These are phyloP conservation scores for Xylaria hypoxylon DNA, from an alignment of 2,329 filamentous ascomycete genomes.

Conservation along the genomic window DNA sequence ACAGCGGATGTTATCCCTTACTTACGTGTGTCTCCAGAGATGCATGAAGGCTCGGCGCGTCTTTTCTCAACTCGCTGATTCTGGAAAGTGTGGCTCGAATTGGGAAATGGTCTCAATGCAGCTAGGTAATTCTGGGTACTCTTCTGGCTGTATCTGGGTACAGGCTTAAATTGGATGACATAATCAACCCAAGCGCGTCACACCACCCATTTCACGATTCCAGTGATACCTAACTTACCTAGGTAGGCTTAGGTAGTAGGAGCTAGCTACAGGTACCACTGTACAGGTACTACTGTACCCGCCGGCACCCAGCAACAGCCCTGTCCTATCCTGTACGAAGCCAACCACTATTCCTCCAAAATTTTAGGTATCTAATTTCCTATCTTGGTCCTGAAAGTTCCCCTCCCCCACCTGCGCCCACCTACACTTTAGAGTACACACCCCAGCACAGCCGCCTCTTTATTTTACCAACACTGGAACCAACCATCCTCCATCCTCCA, in stretches of 20 bases:
- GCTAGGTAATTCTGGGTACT: too few species aligned
- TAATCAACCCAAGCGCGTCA: slow-evolving; percentile 15
- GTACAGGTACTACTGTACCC: slow-evolving; percentile 3
- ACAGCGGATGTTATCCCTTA: background rate
- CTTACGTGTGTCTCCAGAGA: background rate
- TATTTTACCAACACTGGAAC: slow-evolving; percentile 32
- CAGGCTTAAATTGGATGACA: slow-evolving; percentile 12
- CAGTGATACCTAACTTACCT: background rate
- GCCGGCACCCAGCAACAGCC: slow-evolving; percentile 2
- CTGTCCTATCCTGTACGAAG: background rate
- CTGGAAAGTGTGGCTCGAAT: background rate
- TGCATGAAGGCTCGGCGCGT: background rate
- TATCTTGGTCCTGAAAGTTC: slow-evolving; percentile 15
- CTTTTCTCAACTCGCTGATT: background rate
- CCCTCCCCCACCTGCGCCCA: slow-evolving; percentile 39
- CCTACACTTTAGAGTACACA: slow-evolving; percentile 30
- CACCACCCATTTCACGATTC: background rate
- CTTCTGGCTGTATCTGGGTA: too few species aligned
- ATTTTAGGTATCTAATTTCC: background rate
- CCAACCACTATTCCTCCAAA: background rate
- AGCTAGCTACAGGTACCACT: too few species aligned
- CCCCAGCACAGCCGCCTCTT: slow-evolving; percentile 34
- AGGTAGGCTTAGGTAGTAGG: too few species aligned
- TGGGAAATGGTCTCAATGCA: background rate
- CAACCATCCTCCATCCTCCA: slow-evolving; percentile 26